phyloP scores from a whole-genome alignment of 192 early-diverging fungal species.

The Chytriomyces sp. region DNA sequence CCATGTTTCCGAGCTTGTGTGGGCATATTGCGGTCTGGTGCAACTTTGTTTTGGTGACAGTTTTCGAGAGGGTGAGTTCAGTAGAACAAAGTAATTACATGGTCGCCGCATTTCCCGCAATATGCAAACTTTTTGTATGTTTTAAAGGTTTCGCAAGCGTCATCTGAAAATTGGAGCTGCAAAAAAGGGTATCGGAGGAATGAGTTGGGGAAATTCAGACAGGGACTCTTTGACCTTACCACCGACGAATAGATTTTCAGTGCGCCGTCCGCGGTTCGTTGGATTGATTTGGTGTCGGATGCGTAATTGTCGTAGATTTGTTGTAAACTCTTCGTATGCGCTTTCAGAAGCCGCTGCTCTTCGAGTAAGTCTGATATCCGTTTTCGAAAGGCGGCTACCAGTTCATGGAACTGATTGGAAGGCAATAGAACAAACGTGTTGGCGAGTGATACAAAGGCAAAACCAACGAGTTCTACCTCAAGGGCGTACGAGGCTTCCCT shows the following conservation, averaged over 20 bases:
- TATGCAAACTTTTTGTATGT: slow-evolving; percentile 33
- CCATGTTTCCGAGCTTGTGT: slow-evolving; percentile 36
- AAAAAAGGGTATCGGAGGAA: neutral
- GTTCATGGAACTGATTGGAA: slow-evolving; percentile 38
- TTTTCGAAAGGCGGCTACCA: slow-evolving; percentile 41
- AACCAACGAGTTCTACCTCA: slow-evolving; percentile 34
- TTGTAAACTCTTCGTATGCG: slow-evolving; percentile 41
- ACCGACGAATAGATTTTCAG: slow-evolving; percentile 42
- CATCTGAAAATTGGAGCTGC: slow-evolving; percentile 48
- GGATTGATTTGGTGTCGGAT: slow-evolving; percentile 33
- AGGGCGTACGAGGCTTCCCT: slow-evolving; percentile 40
- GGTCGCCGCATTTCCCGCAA: slow-evolving; percentile 56
- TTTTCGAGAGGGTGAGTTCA: too few relatives aligned
- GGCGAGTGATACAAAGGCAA: neutral
- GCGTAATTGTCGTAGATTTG: slow-evolving; percentile 29
- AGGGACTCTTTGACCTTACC: slow-evolving; percentile 6
- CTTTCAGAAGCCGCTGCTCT: slow-evolving; percentile 46
- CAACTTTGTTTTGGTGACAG: neutral
- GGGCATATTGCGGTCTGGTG: slow-evolving; percentile 54
- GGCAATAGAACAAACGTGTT: neutral
- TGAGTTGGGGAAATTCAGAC: neutral
- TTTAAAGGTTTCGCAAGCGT: slow-evolving; percentile 41
- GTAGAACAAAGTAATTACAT: slow-evolving; percentile 33
- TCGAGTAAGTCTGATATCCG: slow-evolving; percentile 46
- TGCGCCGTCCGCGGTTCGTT: slow-evolving; percentile 43